Evolutionary conservation across 345 rosid genomes (phyloP).

Genomic region (Limnanthes douglasii): DNA sequence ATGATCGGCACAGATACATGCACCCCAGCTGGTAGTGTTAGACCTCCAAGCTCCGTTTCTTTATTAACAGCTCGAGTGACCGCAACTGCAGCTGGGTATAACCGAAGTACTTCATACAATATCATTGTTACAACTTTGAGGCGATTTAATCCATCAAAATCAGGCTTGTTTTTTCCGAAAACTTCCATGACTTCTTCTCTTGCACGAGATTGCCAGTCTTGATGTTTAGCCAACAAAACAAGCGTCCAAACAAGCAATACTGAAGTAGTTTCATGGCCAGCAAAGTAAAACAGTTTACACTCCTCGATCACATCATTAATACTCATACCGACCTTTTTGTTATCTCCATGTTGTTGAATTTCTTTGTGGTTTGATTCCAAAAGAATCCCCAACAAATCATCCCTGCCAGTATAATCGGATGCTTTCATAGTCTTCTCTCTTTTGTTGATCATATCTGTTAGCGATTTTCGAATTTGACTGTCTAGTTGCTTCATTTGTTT

Average conservation of each 20-base stretch:
- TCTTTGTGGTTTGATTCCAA: no score
- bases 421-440: slow-evolving; percentile 10
- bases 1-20: slow-evolving; percentile 18
- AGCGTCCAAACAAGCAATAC: slow-evolving; percentile 19
- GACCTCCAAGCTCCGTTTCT: slow-evolving; percentile 18
- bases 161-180: slow-evolving; percentile 10
- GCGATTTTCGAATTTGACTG: slow-evolving; percentile 15
- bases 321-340: no score
- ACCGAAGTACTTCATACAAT: no score
- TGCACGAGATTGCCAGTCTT: slow-evolving; percentile 21
- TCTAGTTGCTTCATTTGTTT: slow-evolving; percentile 18
- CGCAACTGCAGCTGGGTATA: no score
- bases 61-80: no score
- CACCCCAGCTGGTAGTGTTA: slow-evolving; percentile 17
- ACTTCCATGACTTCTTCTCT: slow-evolving; percentile 18
- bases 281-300: slow-evolving; percentile 20
- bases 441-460: slow-evolving; percentile 15
- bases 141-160: slow-evolving; percentile 13
- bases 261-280: slow-evolving; percentile 23
- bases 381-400: slow-evolving; percentile 33
- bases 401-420: no score
- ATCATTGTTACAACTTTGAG: slow-evolving; percentile 22
- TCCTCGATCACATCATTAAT: slow-evolving; percentile 18
- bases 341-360: no score
- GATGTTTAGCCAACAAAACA: slow-evolving; percentile 15